A percentile compares a stretch with the other conserved stretches of the same genome.
These are phyloP conservation scores for Alternaria rosae DNA, from an alignment of 2,329 filamentous ascomycete genomes.

Conservation along the genomic window DNA sequence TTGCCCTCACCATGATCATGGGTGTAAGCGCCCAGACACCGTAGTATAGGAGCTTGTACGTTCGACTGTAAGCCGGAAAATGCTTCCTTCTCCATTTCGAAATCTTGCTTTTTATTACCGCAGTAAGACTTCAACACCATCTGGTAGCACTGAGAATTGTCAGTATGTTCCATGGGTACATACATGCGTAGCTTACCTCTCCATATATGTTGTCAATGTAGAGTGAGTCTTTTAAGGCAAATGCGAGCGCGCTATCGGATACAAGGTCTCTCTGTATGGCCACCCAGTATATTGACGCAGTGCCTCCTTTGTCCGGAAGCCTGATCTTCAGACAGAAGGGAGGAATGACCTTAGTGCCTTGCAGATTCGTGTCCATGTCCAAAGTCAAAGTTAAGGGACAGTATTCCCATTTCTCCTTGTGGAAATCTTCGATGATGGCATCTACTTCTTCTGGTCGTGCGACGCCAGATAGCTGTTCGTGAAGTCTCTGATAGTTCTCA, in stretches of 20 bases:
- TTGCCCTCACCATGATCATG: constrained; percentile 9
- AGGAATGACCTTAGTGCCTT: neutral
- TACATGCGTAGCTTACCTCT: too few relatives aligned
- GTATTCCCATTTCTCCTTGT: neutral
- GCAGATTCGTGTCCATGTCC: neutral
- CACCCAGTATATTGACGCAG: neutral
- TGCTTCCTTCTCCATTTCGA: constrained; percentile 38
- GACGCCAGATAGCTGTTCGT: neutral
- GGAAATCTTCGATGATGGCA: neutral
- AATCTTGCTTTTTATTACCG: constrained; percentile 23
- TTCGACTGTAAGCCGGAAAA: constrained; percentile 33
- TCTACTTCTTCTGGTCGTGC: neutral
- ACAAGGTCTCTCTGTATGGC: neutral
- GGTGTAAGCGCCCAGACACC: constrained; percentile 39
- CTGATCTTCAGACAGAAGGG: neutral
- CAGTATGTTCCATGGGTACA: too few relatives aligned
- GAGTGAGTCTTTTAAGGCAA: neutral
- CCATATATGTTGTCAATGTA: neutral
- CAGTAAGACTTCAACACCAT: constrained; percentile 42
- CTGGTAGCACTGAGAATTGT: constrained; percentile 37
- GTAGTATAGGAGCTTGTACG: constrained; percentile 33
- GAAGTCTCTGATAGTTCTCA: neutral
- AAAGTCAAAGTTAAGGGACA: neutral
- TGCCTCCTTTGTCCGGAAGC: neutral
- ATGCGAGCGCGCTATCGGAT: neutral